These are phyloP conservation scores for Mucor irregularis DNA, from an alignment of 371 early-diverging fungal genomes.

Conservation along the genomic window DNA sequence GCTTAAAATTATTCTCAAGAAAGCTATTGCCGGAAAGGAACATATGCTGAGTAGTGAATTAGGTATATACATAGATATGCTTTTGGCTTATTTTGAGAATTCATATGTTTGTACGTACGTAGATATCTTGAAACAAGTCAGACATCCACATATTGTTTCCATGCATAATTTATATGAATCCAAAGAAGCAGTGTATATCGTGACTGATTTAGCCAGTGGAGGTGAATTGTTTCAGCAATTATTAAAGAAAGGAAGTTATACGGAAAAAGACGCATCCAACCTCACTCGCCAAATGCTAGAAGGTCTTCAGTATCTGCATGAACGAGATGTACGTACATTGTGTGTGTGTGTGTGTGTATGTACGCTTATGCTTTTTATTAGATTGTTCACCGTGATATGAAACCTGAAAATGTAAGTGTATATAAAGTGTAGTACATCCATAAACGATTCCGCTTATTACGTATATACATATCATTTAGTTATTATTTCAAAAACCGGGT, in stretches of 20 bases:
- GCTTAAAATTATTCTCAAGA: slow-evolving; percentile 81
- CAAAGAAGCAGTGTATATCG: slow-evolving; percentile 77
- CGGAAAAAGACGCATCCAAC: slow-evolving; percentile 73
- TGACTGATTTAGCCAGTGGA: slow-evolving; percentile 84
- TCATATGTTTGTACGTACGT: too few relatives aligned
- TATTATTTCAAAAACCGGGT: slow-evolving; percentile 57
- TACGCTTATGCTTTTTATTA: too few relatives aligned
- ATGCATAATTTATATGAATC: slow-evolving; percentile 80
- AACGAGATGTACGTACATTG: slow-evolving; percentile 53
- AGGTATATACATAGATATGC: slow-evolving; percentile 33
- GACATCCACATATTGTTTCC: slow-evolving; percentile 80
- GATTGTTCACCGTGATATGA: slow-evolving; percentile 88
- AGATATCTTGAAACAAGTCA: slow-evolving; percentile 75
- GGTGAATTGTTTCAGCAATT: slow-evolving; percentile 88
- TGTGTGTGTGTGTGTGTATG: not conserved
- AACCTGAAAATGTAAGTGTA: slow-evolving; percentile 77
- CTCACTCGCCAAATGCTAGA: slow-evolving; percentile 73
- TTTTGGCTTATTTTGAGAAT: too few relatives aligned
- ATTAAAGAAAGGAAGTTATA: slow-evolving; percentile 73
- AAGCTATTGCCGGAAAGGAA: slow-evolving; percentile 68
- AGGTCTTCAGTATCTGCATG: slow-evolving; percentile 81
- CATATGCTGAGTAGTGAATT: slow-evolving; percentile 85
- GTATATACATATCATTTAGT: slow-evolving; percentile 16
- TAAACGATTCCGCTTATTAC: not conserved
- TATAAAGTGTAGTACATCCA: not conserved